Conservation (phyloP, 2,329 filamentous ascomycete species). For the Cordyceps sp. region DNA sequence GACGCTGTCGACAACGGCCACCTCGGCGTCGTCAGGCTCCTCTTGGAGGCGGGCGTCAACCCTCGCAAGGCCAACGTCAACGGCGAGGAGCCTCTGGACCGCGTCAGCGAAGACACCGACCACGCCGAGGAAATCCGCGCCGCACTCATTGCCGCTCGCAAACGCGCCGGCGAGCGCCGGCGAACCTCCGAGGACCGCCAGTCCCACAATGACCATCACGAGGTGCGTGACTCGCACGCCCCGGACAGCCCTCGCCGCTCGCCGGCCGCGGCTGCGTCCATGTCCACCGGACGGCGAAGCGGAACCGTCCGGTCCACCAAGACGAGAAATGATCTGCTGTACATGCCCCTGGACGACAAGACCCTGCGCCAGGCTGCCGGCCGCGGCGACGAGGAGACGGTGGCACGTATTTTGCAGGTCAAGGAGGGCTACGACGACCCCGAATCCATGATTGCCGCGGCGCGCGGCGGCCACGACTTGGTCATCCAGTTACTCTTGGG, state of each 20-base stretch:
- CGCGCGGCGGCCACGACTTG: constrained; percentile 78
- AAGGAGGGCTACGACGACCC: constrained; percentile 53
- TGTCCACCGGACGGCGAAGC: constrained; percentile 27
- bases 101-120: constrained; percentile 58
- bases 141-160: constrained; percentile 43
- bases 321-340: constrained; percentile 46
- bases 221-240: constrained; percentile 33
- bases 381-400: constrained; percentile 43
- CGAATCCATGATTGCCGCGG: constrained; percentile 77
- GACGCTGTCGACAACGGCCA: constrained; percentile 96
- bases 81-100: constrained; percentile 79
- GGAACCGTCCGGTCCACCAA: constrained; percentile 44
- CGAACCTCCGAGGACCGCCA: constrained; percentile 43
- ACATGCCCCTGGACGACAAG: constrained; percentile 46
- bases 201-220: constrained; percentile 40
- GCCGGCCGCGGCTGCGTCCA: constrained; percentile 22
- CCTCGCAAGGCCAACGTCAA: constrained; percentile 83
- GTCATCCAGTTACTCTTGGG: constrained; percentile 66
- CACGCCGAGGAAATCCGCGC: constrained; percentile 66
- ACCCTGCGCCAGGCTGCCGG: constrained; percentile 43
- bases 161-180: constrained; percentile 34
- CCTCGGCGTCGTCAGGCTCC: constrained; percentile 67
- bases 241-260: constrained; percentile 43
- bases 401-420: constrained; percentile 43
- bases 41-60: constrained; percentile 78